These are phyloP conservation scores for Penicillium sp. DNA, from an alignment of 2,329 filamentous ascomycete species.

Conservation along the genomic window DNA sequence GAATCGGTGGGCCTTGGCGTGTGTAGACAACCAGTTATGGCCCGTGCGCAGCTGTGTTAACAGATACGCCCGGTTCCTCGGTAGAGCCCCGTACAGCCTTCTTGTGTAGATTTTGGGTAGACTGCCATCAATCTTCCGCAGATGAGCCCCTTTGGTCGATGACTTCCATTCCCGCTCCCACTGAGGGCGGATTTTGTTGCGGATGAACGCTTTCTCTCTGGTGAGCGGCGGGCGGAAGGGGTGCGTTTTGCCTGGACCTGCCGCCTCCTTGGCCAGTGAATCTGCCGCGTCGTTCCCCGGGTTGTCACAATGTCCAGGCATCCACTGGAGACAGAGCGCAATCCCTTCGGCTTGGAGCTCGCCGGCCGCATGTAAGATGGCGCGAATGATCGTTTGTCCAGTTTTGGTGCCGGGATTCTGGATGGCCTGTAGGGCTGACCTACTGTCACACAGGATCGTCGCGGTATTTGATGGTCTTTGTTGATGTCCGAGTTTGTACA, in stretches of 20 bases:
- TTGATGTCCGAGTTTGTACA: constrained; percentile 2
- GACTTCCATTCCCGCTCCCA: constrained; percentile 15
- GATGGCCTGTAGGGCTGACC: neutral
- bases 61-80: constrained; percentile 17
- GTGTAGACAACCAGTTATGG: constrained; percentile 20
- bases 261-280: neutral
- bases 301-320: neutral
- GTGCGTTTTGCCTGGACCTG: constrained; percentile 1
- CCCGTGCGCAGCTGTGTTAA: constrained; percentile 22
- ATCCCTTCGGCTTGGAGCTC: neutral
- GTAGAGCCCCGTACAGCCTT: constrained; percentile 12
- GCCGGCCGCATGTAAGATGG: neutral
- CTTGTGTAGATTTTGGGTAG: constrained; percentile 8
- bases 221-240: constrained; percentile 12
- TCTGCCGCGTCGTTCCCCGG: constrained; percentile 1
- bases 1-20: constrained; percentile 12
- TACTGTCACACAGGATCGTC: neutral
- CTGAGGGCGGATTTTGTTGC: constrained; percentile 4
- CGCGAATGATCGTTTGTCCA: neutral
- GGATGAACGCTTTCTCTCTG: constrained; percentile 8
- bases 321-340: neutral
- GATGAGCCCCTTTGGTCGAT: constrained; percentile 7
- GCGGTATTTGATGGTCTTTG: neutral
- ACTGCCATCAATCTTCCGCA: constrained; percentile 6
- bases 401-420: neutral